A percentile compares a stretch with the other conserved stretches of the same genome.
Evolutionary conservation across 176 grass and related monocot genomes (phyloP).

Genomic region (Avena atlantica): DNA sequence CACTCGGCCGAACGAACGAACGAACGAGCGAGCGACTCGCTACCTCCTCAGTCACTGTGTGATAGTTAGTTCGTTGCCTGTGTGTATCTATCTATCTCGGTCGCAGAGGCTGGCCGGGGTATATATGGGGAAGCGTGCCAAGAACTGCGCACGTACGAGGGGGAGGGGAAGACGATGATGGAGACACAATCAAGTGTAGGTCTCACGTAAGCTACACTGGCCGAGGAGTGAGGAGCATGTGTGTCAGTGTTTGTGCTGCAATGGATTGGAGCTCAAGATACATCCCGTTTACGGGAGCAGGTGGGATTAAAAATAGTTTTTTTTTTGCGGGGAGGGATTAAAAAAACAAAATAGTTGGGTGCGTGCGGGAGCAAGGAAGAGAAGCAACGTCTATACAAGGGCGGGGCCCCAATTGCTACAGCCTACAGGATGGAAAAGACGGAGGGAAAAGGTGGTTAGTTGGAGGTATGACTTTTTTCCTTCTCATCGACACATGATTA

Average conservation of each 20-base stretch:
- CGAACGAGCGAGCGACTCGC: not conserved
- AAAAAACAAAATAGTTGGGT: slow-evolving; percentile 35
- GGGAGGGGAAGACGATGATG: not conserved
- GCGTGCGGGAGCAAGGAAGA: not conserved
- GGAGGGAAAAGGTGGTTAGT: slow-evolving; percentile 43
- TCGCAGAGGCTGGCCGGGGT: slow-evolving; percentile 44
- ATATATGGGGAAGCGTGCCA: slow-evolving; percentile 72
- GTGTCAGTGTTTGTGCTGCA: not conserved
- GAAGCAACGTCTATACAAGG: not conserved
- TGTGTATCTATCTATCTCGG: slow-evolving; percentile 44
- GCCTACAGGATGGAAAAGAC: slow-evolving; percentile 35
- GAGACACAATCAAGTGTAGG: slow-evolving; percentile 74
- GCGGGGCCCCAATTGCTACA: slow-evolving; percentile 26
- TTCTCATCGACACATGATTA: slow-evolving; percentile 36
- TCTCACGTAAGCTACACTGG: slow-evolving; percentile 60
- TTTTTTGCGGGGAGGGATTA: too few relatives aligned
- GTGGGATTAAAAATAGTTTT: slow-evolving; percentile 25
- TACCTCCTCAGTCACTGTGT: slow-evolving; percentile 9
- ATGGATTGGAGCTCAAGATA: slow-evolving; percentile 86
- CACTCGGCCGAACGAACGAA: not conserved
- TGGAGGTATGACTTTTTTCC: slow-evolving; percentile 53
- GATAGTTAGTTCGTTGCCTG: slow-evolving; percentile 42
- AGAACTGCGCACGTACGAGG: slow-evolving; percentile 55
- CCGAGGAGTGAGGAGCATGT: not conserved
- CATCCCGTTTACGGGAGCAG: slow-evolving; percentile 41